Evolutionary conservation across 2,329 filamentous ascomycete genomes (phyloP).

Genomic region (Tolypocladium tundrense): DNA sequence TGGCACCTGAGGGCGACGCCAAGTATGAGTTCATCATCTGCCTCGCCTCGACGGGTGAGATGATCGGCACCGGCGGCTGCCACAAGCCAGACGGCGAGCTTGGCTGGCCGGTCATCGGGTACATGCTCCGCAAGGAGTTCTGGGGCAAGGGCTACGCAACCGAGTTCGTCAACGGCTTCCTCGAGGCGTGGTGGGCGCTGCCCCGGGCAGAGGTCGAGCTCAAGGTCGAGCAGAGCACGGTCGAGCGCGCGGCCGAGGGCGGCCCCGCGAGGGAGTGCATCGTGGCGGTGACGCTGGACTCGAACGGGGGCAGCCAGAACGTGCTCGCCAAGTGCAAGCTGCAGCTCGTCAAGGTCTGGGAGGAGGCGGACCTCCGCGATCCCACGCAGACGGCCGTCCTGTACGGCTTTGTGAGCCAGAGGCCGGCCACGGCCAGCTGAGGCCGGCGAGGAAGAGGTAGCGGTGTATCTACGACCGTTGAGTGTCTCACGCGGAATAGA

Average conservation of each 20-base stretch:
- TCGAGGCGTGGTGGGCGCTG: slow-evolving; percentile 37
- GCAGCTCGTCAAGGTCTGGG: slow-evolving; percentile 30
- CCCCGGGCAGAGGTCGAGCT: slow-evolving; percentile 33
- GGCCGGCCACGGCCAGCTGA: not conserved
- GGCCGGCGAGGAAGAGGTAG: too few species aligned
- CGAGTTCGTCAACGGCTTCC: slow-evolving; percentile 40
- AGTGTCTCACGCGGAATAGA: not conserved
- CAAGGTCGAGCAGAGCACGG: slow-evolving; percentile 28
- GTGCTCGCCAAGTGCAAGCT: slow-evolving; percentile 43
- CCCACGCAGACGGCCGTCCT: slow-evolving; percentile 8
- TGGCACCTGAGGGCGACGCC: slow-evolving; percentile 38
- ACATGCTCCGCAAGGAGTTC: slow-evolving; percentile 39
- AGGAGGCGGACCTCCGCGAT: slow-evolving; percentile 14
- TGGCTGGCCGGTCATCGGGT: slow-evolving; percentile 50
- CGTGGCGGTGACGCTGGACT: slow-evolving; percentile 34
- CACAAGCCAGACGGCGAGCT: slow-evolving; percentile 22
- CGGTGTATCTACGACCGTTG: not conserved
- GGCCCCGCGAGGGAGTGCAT: slow-evolving; percentile 24
- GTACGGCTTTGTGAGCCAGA: slow-evolving; percentile 11
- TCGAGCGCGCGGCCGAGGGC: slow-evolving; percentile 19
- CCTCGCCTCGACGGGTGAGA: slow-evolving; percentile 32
- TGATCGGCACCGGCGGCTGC: slow-evolving; percentile 41
- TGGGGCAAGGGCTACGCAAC: slow-evolving; percentile 50
- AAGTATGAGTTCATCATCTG: slow-evolving; percentile 49
- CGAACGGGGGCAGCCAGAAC: slow-evolving; percentile 42